Conservation (phyloP, 2,329 filamentous ascomycete genomes). For the Botrytis hyacinthi region DNA sequence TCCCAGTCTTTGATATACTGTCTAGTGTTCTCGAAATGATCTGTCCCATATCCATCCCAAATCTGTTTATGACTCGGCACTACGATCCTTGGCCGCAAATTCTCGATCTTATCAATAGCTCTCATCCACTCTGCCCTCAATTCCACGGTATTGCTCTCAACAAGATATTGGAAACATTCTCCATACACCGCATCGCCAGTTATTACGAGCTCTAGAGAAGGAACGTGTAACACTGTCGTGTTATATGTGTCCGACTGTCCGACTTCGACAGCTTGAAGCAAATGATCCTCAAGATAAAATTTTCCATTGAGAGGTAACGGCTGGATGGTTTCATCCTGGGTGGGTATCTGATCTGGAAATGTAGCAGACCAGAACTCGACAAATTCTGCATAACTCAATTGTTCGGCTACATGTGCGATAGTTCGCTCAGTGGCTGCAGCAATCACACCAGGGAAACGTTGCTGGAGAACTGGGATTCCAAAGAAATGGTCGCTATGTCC, state of each 20-base stretch:
- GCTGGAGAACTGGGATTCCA: constrained; percentile 35
- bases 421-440: constrained; percentile 6
- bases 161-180: constrained; percentile 38
- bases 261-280: constrained; percentile 29
- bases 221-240: constrained; percentile 37
- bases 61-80: constrained; percentile 36
- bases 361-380: constrained; percentile 3
- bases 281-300: constrained; percentile 1
- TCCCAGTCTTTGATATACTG: constrained; percentile 33
- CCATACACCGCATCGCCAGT: constrained; percentile 42
- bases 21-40: constrained; percentile 31
- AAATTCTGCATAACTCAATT: neutral
- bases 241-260: constrained; percentile 37
- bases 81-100: constrained; percentile 36
- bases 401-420: constrained; percentile 6
- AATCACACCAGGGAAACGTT: constrained; percentile 36
- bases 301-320: neutral
- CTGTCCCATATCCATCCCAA: constrained; percentile 32
- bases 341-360: constrained; percentile 8
- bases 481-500: constrained; percentile 45
- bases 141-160: constrained; percentile 36
- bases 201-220: constrained; percentile 36
- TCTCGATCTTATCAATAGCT: constrained; percentile 36
- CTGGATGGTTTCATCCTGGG: constrained; percentile 9
- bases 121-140: constrained; percentile 37